These are phyloP conservation scores for Annulohypoxylon maeteangense DNA, from an alignment of 495 filamentous ascomycete genomes.

Conservation along the genomic window DNA sequence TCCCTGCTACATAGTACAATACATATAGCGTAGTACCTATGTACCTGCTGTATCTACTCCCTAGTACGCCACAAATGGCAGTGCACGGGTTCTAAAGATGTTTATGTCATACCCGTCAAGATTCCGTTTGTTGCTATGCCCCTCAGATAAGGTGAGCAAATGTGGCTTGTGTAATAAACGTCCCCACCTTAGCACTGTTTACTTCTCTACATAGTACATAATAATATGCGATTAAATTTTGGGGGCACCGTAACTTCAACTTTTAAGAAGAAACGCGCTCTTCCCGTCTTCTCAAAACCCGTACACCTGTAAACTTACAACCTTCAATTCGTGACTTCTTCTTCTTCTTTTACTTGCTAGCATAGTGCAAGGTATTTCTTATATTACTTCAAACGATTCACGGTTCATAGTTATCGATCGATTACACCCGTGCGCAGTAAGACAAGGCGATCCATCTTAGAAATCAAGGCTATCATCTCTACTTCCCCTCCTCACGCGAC, in stretches of 20 bases:
- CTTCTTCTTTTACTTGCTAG: neutral
- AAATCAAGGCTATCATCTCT: slow-evolving; percentile 21
- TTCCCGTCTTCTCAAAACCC: slow-evolving; percentile 3
- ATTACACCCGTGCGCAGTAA: slow-evolving; percentile 26
- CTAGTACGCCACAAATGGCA: slow-evolving; percentile 17
- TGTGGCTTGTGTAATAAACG: slow-evolving; percentile 30
- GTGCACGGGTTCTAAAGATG: neutral
- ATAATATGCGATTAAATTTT: slow-evolving; percentile 40
- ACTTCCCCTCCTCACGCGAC: slow-evolving; percentile 41
- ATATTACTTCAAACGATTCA: slow-evolving; percentile 6
- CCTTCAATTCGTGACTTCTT: slow-evolving; percentile 19
- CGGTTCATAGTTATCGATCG: neutral
- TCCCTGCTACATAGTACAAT: neutral
- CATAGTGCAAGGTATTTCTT: neutral
- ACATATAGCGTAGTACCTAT: neutral
- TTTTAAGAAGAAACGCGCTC: slow-evolving; percentile 42
- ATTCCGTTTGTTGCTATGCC: slow-evolving; percentile 18
- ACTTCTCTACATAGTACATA: slow-evolving; percentile 21
- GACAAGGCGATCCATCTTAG: slow-evolving; percentile 7
- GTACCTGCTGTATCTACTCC: neutral
- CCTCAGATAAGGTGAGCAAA: slow-evolving; percentile 17
- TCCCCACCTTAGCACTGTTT: slow-evolving; percentile 43
- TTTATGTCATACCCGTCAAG: slow-evolving; percentile 17
- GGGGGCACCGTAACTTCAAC: slow-evolving; percentile 39
- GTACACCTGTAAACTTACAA: slow-evolving; percentile 1